A percentile compares a stretch with the other conserved stretches of the same genome.
These are phyloP conservation scores for Puccinia coronata DNA, from an alignment of 1,284 basidiomycete species.

Conservation along the genomic window DNA sequence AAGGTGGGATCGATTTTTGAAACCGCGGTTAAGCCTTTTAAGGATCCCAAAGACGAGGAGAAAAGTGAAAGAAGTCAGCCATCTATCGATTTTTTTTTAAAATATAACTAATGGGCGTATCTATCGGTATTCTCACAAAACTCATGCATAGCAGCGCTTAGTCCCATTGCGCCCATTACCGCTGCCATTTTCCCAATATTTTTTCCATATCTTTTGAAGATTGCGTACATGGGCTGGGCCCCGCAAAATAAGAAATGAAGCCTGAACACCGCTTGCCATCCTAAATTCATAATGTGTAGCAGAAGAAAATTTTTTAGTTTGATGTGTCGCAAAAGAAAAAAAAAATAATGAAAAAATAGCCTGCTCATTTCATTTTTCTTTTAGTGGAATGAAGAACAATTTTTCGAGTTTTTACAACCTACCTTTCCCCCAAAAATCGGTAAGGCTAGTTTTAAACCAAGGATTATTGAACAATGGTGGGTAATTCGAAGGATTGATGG, in stretches of 20 bases:
- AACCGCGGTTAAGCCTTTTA: conserved; percentile 3
- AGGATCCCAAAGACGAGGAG: not conserved
- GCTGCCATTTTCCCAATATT: conserved; percentile 10
- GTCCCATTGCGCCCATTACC: conserved; percentile 38
- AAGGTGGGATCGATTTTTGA: conserved; percentile 39
- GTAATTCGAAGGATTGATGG: conserved; percentile 36
- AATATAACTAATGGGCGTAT: too few relatives aligned
- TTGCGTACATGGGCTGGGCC: conserved; percentile 26
- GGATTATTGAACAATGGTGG: conserved; percentile 48
- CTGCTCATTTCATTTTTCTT: not conserved
- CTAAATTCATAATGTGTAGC: not conserved
- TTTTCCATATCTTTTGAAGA: conserved; percentile 21
- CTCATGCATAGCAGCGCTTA: conserved; percentile 44
- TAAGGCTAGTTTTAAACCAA: conserved; percentile 25
- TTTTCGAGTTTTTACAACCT: too few relatives aligned
- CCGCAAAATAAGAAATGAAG: conserved; percentile 48
- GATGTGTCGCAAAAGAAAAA: too few relatives aligned
- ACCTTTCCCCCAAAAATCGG: conserved; percentile 48
- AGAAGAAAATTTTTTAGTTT: too few relatives aligned
- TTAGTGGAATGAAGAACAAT: not conserved
- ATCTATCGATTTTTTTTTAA: too few relatives aligned
- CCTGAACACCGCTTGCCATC: conserved; percentile 48
- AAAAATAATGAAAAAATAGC: too few relatives aligned
- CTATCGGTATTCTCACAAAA: conserved; percentile 45
- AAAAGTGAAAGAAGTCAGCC: too few relatives aligned